phyloP scores from a whole-genome alignment of 2,329 filamentous ascomycete genomes.

The Myriangium duriaei region DNA sequence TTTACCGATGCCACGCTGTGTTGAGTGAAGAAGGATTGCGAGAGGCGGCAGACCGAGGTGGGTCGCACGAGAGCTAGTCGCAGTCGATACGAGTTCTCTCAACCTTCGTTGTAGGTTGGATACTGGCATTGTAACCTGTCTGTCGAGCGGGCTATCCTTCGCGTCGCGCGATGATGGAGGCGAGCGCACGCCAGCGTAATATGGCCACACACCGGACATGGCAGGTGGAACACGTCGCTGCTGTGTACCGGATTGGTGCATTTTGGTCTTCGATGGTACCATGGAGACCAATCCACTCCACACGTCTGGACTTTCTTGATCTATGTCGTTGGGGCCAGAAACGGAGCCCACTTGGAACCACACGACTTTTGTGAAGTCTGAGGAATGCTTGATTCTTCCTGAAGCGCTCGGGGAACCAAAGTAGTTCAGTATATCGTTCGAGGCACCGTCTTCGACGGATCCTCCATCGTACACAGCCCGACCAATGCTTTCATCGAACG shows the following conservation, averaged over 20 bases:
- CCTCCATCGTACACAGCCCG: conserved; percentile 65
- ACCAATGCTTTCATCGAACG: conserved; percentile 76
- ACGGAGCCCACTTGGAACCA: conserved; percentile 90
- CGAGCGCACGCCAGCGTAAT: conserved; percentile 70
- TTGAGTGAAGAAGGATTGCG: conserved; percentile 78
- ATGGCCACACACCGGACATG: conserved; percentile 70
- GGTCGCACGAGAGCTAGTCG: conserved; percentile 76
- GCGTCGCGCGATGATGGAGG: conserved; percentile 39
- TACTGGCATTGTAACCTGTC: conserved; percentile 28
- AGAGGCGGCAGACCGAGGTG: conserved; percentile 79
- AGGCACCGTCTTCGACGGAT: conserved; percentile 55
- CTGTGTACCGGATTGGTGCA: conserved; percentile 83
- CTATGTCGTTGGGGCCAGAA: conserved; percentile 31
- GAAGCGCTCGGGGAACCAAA: background rate
- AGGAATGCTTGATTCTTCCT: background rate
- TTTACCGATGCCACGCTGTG: conserved; percentile 88
- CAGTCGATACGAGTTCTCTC: conserved; percentile 73
- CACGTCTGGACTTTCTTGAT: conserved; percentile 46
- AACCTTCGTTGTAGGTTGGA: conserved; percentile 48
- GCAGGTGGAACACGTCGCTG: conserved; percentile 68
- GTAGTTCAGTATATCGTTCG: conserved; percentile 26
- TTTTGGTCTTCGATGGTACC: conserved; percentile 73
- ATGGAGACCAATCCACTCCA: conserved; percentile 85
- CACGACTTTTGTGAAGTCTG: conserved; percentile 42
- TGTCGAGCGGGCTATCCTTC: conserved; percentile 38